These are phyloP conservation scores for Bruguiera parviflora DNA, from an alignment of 345 rosid species.

Conservation along the genomic window DNA sequence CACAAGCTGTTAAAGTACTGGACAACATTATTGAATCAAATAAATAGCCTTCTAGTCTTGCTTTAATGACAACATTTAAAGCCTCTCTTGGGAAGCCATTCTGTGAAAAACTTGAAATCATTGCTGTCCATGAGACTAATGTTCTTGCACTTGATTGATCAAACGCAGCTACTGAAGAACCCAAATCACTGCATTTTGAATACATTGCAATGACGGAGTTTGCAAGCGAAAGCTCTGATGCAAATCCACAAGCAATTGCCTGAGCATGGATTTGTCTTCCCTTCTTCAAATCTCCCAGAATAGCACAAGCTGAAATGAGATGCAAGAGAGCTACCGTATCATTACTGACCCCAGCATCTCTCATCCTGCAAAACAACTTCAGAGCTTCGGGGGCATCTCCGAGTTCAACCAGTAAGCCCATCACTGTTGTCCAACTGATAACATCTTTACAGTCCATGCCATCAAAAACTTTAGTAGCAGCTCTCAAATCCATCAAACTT, in stretches of 20 bases:
- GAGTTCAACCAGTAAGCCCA: conserved; percentile 33
- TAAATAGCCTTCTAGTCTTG: conserved; percentile 22
- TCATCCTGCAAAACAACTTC: conserved; percentile 31
- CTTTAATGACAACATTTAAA: conserved; percentile 28
- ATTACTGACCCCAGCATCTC: conserved; percentile 11
- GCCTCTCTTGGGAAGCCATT: conserved; percentile 40
- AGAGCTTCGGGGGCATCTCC: conserved; percentile 31
- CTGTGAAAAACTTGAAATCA: conserved; percentile 38
- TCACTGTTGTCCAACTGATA: conserved; percentile 41
- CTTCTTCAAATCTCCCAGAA: conserved; percentile 34
- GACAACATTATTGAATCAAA: conserved; percentile 36
- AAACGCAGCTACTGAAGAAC: conserved; percentile 35
- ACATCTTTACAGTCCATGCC: conserved; percentile 37
- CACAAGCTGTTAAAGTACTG: conserved; percentile 29
- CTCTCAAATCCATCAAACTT: conserved; percentile 27
- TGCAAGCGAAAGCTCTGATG: conserved; percentile 23
- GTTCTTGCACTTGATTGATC: conserved; percentile 27
- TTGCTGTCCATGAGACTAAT: conserved; percentile 46
- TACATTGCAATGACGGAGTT: conserved; percentile 46
- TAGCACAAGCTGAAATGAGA: conserved; percentile 36
- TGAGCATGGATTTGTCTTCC: conserved; percentile 46
- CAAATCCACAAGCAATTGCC: conserved; percentile 29
- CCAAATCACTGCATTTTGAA: conserved; percentile 41
- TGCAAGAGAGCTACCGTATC: conserved; percentile 34
- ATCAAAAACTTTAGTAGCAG: conserved; percentile 27